Evolutionary conservation across 2,329 filamentous ascomycete species (phyloP).

Genomic region (Ascochyta fabae): DNA sequence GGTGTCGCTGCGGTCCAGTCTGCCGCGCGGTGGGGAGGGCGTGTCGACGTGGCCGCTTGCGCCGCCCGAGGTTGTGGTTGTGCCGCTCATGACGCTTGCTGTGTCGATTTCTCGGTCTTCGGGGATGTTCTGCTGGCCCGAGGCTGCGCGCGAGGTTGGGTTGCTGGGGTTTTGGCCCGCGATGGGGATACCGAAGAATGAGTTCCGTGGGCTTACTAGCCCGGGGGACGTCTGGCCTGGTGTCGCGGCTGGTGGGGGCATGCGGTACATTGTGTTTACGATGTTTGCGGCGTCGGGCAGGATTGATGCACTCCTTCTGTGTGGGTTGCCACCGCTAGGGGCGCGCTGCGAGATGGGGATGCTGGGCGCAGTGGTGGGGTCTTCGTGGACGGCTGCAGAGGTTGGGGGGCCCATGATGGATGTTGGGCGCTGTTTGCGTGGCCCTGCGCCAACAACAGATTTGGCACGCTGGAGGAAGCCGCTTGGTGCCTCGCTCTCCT

Average conservation of each 20-base stretch:
- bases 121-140: constrained; percentile 35
- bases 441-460: constrained; percentile 59
- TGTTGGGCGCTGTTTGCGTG: constrained; percentile 53
- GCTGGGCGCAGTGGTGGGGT: constrained; percentile 76
- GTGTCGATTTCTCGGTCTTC: constrained; percentile 43
- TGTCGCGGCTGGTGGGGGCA: constrained; percentile 54
- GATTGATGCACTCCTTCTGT: constrained; percentile 55
- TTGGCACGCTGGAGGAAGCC: constrained; percentile 65
- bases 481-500: constrained; percentile 55
- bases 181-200: constrained; percentile 51
- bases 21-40: constrained; percentile 61
- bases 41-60: constrained; percentile 44
- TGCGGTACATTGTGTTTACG: constrained; percentile 89
- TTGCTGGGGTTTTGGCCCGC: constrained; percentile 52
- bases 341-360: constrained; percentile 69
- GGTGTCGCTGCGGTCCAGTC: constrained; percentile 53
- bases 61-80: constrained; percentile 24
- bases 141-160: constrained; percentile 50
- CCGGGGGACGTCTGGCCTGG: constrained; percentile 57
- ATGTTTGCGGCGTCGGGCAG: constrained; percentile 67
- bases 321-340: constrained; percentile 44
- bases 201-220: constrained; percentile 46
- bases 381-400: constrained; percentile 52
- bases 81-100: constrained; percentile 21
- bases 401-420: constrained; percentile 41